phyloP scores from a whole-genome alignment of 306 rosid genomes.

The Acmispon strigosus region DNA sequence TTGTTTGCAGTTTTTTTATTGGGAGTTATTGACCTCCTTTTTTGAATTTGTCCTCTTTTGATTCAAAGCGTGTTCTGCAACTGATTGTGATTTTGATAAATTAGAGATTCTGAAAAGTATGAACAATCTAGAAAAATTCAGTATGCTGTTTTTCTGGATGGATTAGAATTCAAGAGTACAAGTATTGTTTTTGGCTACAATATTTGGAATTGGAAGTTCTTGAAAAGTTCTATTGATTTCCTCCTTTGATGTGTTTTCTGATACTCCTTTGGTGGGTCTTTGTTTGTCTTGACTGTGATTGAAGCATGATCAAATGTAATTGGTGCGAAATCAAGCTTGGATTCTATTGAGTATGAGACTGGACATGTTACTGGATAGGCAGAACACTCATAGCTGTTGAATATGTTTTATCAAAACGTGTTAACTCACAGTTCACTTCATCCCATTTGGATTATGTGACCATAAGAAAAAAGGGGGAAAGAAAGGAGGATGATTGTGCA shows the following conservation, averaged over 20 bases:
- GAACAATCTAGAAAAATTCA: constrained; percentile 7
- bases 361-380: constrained; percentile 9
- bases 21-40: constrained; percentile 15
- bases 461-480: background rate
- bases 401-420: constrained; percentile 22
- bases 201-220: constrained; percentile 26
- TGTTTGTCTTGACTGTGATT: constrained; percentile 22
- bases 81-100: constrained; percentile 26
- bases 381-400: constrained; percentile 14
- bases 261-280: constrained; percentile 18
- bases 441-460: constrained; percentile 9
- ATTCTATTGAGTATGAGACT: constrained; percentile 13
- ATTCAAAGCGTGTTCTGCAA: constrained; percentile 16
- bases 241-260: constrained; percentile 19
- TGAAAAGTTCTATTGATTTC: constrained; percentile 27
- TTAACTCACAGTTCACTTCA: constrained; percentile 15
- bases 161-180: background rate
- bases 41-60: background rate
- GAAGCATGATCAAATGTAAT: constrained; percentile 22
- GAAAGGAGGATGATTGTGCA: constrained; percentile 9
- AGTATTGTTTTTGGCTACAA: constrained; percentile 10
- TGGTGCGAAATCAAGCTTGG: constrained; percentile 24
- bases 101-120: constrained; percentile 19
- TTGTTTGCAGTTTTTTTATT: background rate
- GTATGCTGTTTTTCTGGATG: constrained; percentile 21